Base-by-base conservation (phyloP, 495 filamentous ascomycete genomes). In the Bryoglossum gracile region DNA sequence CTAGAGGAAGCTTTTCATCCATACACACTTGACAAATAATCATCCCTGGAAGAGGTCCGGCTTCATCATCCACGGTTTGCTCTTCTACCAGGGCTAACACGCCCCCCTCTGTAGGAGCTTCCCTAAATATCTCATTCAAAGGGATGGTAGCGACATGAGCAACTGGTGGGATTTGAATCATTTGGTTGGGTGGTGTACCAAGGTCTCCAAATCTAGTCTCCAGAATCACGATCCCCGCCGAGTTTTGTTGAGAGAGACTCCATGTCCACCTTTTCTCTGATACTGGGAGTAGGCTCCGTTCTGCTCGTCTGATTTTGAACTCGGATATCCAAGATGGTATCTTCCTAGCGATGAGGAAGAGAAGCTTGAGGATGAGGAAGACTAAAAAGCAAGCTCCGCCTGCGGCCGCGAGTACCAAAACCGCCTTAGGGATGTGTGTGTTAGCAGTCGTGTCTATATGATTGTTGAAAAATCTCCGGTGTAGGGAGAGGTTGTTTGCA, bases 11-110 rank as follows among this genome's bases (percentile, higher is more conserved):
- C 28, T 53, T 53, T 6, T 47, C 19, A 17, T 53, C 50, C 36
- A 53, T 3, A 21, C 50, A 53, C 4, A 53, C 22, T 22, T 42
- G 37, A 30, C 50, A 53, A 25, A 38, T 28, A 2, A 42, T 19
- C 16, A 25, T 42, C 11, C 50, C 50, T 2, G 50, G 43, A 26
- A 53, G 43, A 17, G 25, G 36, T 36, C 16, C 16, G 1, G 32
- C 19, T 24, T n/a, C n/a, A n/a, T n/a, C n/a, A n/a, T n/a, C n/a
- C n/a, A n/a, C n/a, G 5, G 26, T 5, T 6, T 5, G 26, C 26
- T 6, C 5, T 13, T 30, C 26, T 30, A 30, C 26, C 26, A 30
- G 6, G 5, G 50, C 36, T 6, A 5, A 26, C 21, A 36, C 36
- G 18, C 25, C 18, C 4, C 25, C 43, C 18, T 1, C 17, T n/a